phyloP scores from a whole-genome alignment of 2,329 filamentous ascomycete species.

The Aspergillus novofumigatus region DNA sequence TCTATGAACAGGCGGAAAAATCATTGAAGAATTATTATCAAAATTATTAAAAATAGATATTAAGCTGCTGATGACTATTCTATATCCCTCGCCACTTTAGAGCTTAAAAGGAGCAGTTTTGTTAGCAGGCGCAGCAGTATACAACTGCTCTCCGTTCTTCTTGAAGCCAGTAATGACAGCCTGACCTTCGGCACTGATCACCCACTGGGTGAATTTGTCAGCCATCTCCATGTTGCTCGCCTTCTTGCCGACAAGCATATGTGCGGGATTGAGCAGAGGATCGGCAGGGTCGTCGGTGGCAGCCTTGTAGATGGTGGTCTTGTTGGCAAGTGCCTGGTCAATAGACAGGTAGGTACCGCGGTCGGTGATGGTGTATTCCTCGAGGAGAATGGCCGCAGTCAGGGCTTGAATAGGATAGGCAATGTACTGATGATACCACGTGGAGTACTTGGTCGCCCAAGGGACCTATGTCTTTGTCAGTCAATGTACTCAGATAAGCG shows the following conservation, averaged over 20 bases:
- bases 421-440: constrained; percentile 48
- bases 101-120: constrained; percentile 3
- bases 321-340: constrained; percentile 26
- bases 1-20: no score
- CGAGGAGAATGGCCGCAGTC: constrained; percentile 37
- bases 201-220: constrained; percentile 38
- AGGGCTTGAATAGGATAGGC: constrained; percentile 46
- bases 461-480: constrained; percentile 30
- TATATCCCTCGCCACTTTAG: no score
- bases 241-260: constrained; percentile 37
- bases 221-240: constrained; percentile 33
- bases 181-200: constrained; percentile 33
- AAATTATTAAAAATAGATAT: no score
- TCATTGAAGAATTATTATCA: no score
- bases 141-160: constrained; percentile 37
- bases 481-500: neutral
- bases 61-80: neutral
- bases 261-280: constrained; percentile 43
- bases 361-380: constrained; percentile 49
- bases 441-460: constrained; percentile 43
- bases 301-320: constrained; percentile 27
- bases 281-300: constrained; percentile 36
- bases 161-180: constrained; percentile 35
- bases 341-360: constrained; percentile 44
- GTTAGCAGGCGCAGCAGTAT: constrained; percentile 32